These are phyloP conservation scores for Grigorovia transvaalensis DNA, from an alignment of 805 yeast genomes.

Conservation along the genomic window DNA sequence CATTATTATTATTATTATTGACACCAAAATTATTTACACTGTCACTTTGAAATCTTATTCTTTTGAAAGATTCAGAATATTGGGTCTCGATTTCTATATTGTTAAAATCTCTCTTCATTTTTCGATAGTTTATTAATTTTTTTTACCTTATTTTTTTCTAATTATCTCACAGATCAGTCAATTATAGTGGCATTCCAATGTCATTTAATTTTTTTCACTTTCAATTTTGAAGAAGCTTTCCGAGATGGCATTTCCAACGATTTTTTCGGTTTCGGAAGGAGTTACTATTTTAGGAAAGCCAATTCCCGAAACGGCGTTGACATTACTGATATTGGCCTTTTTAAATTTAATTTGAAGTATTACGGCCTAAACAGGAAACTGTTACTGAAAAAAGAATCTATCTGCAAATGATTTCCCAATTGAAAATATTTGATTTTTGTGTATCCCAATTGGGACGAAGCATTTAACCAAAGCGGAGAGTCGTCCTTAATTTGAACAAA, in stretches of 20 bases:
- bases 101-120: slow-evolving; percentile 1
- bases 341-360: background rate
- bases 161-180: background rate
- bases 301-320: background rate
- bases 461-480: too few relatives aligned
- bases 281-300: background rate
- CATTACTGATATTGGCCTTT: background rate
- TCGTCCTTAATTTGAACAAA: too few relatives aligned
- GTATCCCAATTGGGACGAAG: background rate
- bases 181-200: background rate
- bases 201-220: background rate
- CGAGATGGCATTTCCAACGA: background rate
- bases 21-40: background rate
- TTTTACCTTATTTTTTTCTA: background rate
- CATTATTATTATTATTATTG: background rate
- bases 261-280: background rate
- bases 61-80: slow-evolving; percentile 4
- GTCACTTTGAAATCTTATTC: background rate
- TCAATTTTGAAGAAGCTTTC: background rate
- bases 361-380: background rate
- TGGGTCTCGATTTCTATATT: slow-evolving; percentile 7
- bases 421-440: too few relatives aligned
- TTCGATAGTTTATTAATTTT: background rate
- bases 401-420: background rate
- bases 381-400: background rate